Base-by-base conservation (phyloP, 345 rosid species). In the Firmiana major region DNA sequence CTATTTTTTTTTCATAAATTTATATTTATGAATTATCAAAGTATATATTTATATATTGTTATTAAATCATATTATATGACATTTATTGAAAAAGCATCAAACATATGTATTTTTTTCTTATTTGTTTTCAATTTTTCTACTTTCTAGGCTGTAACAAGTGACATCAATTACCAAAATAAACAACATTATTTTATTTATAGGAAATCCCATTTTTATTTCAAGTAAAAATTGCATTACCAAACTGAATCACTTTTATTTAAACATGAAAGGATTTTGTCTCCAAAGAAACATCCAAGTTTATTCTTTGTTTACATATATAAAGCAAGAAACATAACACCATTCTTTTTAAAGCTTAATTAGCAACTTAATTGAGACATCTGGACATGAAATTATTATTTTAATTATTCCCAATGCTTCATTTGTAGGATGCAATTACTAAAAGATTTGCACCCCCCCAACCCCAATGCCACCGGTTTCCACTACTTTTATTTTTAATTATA, bases 351-450 rank as follows among this genome's bases (percentile, higher is more conserved):
- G 19, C 46, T 51, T 71, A 31, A 31, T 31, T 31, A 31, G 34
- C 34, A 31, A 31, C 34, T 31, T 31, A 31, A 31, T 48, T 70
- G 36, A 48, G 24, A 48, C 26, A 28, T 71, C 40, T 51, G 62
- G 60, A 51, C 45, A 28, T 51, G 17, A 31, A 71, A 53, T 16
- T 0, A 34, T 51, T 36, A 34, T 34, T 53, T 71, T 71, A n/a
- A 53, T 71, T 53, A 71, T 21, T 54, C 22, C 60, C 42, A 65
- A 53, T 54, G 73, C 73, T 66, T 76, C 65, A 16, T 76, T 40
- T 53, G 63, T 66, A 45, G 64, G 65, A 66, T 51, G 73, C 74
- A 54, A 77, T 55, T 24, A 67, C 19, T 1, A 43, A 0, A 17
- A 43, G 43, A 66, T 66, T 55, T 77, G 43, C 55, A 2, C 42